phyloP scores from a whole-genome alignment of 1,284 basidiomycete species.

The Ceratobasidium sp. region DNA sequence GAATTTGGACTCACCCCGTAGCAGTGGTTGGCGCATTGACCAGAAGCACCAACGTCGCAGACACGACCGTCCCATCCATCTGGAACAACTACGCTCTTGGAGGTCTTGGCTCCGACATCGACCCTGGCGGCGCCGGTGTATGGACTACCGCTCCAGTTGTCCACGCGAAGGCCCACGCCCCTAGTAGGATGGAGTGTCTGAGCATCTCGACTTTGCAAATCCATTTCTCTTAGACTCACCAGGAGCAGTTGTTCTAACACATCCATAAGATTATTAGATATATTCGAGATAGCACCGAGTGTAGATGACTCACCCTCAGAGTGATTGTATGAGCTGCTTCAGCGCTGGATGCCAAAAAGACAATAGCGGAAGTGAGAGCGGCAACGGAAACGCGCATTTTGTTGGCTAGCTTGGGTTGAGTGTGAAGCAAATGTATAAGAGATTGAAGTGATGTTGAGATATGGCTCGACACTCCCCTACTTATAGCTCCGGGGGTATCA shows the following conservation, averaged over 20 bases:
- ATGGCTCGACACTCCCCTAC: not conserved
- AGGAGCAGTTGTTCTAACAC: constrained; percentile 26
- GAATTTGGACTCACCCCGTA: constrained; percentile 22
- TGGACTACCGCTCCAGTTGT: constrained; percentile 27
- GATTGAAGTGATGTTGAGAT: not conserved
- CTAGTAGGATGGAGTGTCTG: not conserved
- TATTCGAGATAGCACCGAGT: not conserved
- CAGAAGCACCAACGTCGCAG: constrained; percentile 35
- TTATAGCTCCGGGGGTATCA: not conserved
- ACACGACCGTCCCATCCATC: constrained; percentile 39
- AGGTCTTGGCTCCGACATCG: constrained; percentile 10
- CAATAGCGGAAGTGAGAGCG: not conserved
- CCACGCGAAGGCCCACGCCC: constrained; percentile 4
- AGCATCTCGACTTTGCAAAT: not conserved
- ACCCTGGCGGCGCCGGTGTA: constrained; percentile 7
- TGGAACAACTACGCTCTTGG: constrained; percentile 26
- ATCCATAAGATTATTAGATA: not conserved
- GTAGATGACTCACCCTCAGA: not conserved
- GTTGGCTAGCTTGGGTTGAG: not conserved
- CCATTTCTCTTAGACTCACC: not conserved
- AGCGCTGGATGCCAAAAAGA: constrained; percentile 14
- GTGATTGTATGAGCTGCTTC: constrained; percentile 14
- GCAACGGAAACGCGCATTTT: constrained; percentile 15
- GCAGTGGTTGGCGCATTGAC: constrained; percentile 37
- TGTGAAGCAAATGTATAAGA: not conserved